Evolutionary conservation across 2,329 filamentous ascomycete species (phyloP).

Genomic region (Beauveria scarabaeidicola): DNA sequence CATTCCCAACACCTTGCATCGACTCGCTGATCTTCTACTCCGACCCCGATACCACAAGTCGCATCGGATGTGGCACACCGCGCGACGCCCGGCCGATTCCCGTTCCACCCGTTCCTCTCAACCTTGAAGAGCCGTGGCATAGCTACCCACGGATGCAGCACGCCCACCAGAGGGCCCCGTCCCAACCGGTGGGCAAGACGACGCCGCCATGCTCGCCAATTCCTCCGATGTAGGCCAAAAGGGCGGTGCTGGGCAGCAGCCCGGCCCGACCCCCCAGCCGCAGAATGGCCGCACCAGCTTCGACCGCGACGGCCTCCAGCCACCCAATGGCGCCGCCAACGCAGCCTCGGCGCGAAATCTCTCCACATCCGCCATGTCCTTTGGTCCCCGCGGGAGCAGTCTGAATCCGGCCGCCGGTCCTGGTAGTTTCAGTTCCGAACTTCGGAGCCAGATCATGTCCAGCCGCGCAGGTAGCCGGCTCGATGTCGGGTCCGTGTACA

Average conservation of each 20-base stretch:
- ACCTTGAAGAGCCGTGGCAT: constrained; percentile 1
- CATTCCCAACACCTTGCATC: not conserved
- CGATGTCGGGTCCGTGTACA: constrained; percentile 27
- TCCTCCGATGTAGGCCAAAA: constrained; percentile 19
- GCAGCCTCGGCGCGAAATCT: constrained; percentile 31
- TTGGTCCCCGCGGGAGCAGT: constrained; percentile 58
- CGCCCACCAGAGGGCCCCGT: constrained; percentile 28
- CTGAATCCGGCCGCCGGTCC: constrained; percentile 62
- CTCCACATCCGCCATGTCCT: constrained; percentile 49
- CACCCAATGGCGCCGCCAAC: constrained; percentile 32
- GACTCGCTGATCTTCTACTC: not conserved
- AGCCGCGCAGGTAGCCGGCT: constrained; percentile 28
- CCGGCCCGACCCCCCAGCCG: constrained; percentile 29
- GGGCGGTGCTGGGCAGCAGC: constrained; percentile 16
- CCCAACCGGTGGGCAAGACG: constrained; percentile 29
- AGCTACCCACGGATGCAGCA: constrained; percentile 27
- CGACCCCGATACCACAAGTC: not conserved
- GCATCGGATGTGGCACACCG: constrained; percentile 5
- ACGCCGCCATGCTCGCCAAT: constrained; percentile 25
- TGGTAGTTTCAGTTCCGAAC: constrained; percentile 83
- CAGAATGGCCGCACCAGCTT: constrained; percentile 33
- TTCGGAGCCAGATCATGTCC: constrained; percentile 62
- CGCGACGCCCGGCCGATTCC: constrained; percentile 4
- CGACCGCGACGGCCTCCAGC: constrained; percentile 50
- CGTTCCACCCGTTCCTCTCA: constrained; percentile 15